Percentiles rank a stretch among this genome's conserved stretches.
phyloP scores from a whole-genome alignment of 2,329 filamentous ascomycete species.

The Lasiodiplodia hormozganensis region DNA sequence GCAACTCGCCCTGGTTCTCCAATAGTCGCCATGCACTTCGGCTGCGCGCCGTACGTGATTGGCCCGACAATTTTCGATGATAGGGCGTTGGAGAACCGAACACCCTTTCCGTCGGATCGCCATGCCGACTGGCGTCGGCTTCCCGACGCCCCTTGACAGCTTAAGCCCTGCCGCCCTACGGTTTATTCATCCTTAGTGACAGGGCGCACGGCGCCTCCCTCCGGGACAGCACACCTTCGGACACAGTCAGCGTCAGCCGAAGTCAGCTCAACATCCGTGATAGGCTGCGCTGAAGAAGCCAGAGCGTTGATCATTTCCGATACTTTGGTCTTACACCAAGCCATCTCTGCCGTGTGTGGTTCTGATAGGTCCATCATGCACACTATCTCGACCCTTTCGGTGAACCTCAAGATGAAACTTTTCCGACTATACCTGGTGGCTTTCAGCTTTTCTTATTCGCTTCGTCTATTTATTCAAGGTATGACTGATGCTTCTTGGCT shows the following conservation, averaged over 20 bases:
- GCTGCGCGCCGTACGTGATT: not conserved
- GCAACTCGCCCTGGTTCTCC: not conserved
- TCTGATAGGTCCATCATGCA: not conserved
- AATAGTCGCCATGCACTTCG: not conserved
- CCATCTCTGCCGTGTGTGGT: not conserved
- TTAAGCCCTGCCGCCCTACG: not conserved
- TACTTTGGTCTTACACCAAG: not conserved
- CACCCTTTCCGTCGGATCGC: not conserved
- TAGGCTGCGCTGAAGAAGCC: not conserved
- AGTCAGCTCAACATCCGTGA: not conserved
- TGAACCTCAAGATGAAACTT: not conserved
- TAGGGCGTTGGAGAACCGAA: conserved; percentile 21
- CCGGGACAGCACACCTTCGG: conserved; percentile 15
- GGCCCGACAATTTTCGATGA: not conserved
- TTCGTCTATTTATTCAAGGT: conserved; percentile 10
- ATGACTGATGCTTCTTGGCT: conserved; percentile 12
- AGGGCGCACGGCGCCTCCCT: conserved; percentile 18
- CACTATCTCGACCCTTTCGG: not conserved
- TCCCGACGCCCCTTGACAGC: not conserved
- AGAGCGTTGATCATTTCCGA: not conserved
- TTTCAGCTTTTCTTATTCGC: not conserved
- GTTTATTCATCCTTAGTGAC: conserved; percentile 18
- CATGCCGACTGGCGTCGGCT: not conserved
- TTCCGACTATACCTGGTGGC: conserved; percentile 8
- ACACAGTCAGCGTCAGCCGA: conserved; percentile 19